Evolutionary conservation across 768 basidiomycete species (phyloP), one percentile per base, ranked within the genome.

Genomic region (Scleroderma bovista): DNA sequence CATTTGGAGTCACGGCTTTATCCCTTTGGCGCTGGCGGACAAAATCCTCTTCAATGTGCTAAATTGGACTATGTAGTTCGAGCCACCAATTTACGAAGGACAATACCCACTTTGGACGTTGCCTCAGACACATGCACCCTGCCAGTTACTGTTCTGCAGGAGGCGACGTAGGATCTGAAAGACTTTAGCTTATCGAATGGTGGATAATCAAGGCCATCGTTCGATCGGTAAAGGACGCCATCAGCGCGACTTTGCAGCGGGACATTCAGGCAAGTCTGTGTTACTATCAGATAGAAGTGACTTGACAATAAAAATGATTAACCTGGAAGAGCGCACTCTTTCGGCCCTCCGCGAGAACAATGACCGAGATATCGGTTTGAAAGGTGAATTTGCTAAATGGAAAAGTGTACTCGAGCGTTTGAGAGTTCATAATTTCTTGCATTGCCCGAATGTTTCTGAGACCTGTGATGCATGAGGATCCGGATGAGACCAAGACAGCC

Each of bases 41-140:
- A 59, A 91, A 92, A 49, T 89, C 86, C 6, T 83, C 75, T 72
- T 89, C 84, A 32, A 92, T 84, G 56, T 83, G 71, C 88, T 91
- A 46, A 15, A 31, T 20, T 37, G 50, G 23, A 6, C 19, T 17
- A 36, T 51, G 43, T 43, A 20, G 3, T 34, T 10, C 13, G 16
- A 23, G 42, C 12, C 15, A 33, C 24, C 43, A 23, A 6, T 13
- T 15, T 16, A 20, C 39, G 26, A 32, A 15, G 42, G 26, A 23
- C 15, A 34, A 40, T 3, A 54, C 65, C 32, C 54, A 86, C 88
- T 72, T 83, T 73, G n/a, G 83, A 83, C 4, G 79, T 73, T 12
- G 68, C 62, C 31, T 81, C 77, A 6, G 72, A 67, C 20, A 90
- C 69, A 16, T 71, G 69, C 2, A 83, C 75, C 41, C 68, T 78